These are phyloP conservation scores for Boletus barrowsii DNA, from an alignment of 768 basidiomycete genomes.

Conservation along the genomic window DNA sequence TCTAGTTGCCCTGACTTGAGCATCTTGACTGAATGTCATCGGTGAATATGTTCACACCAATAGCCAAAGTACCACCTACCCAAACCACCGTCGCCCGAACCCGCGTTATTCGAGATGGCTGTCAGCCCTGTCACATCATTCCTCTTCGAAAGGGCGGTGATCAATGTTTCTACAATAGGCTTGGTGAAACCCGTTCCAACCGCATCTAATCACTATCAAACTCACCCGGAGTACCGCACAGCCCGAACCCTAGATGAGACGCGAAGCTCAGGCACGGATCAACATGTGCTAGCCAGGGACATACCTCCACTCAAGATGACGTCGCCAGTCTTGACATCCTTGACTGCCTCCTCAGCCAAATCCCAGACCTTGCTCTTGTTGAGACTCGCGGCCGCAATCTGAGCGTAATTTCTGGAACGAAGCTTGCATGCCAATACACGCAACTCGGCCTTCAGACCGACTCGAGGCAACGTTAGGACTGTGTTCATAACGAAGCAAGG, in stretches of 20 bases:
- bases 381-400: slow-evolving; percentile 3
- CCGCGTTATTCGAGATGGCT: slow-evolving; percentile 85
- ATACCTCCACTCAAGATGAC: slow-evolving; percentile 75
- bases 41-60: not conserved
- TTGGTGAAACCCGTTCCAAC: not conserved
- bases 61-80: slow-evolving; percentile 37
- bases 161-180: slow-evolving; percentile 61
- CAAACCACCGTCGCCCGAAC: slow-evolving; percentile 63
- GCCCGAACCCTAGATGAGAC: slow-evolving; percentile 67
- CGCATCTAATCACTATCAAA: not conserved
- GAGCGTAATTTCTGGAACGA: slow-evolving; percentile 3
- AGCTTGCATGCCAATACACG: slow-evolving; percentile 2
- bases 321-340: slow-evolving; percentile 77
- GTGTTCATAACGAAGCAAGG: not conserved
- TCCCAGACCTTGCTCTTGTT: slow-evolving; percentile 62
- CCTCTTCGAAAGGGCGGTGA: slow-evolving; percentile 68
- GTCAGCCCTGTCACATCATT: slow-evolving; percentile 68
- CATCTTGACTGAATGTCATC: slow-evolving; percentile 52
- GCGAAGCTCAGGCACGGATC: not conserved
- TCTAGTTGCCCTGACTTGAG: slow-evolving; percentile 69
- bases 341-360: slow-evolving; percentile 75
- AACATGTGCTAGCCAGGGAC: slow-evolving; percentile 30
- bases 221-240: slow-evolving; percentile 80
- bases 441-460: slow-evolving; percentile 2
- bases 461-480: slow-evolving; percentile 5